Evolutionary conservation across 768 basidiomycete species (phyloP).

Genomic region (Lentinus tigrinus): DNA sequence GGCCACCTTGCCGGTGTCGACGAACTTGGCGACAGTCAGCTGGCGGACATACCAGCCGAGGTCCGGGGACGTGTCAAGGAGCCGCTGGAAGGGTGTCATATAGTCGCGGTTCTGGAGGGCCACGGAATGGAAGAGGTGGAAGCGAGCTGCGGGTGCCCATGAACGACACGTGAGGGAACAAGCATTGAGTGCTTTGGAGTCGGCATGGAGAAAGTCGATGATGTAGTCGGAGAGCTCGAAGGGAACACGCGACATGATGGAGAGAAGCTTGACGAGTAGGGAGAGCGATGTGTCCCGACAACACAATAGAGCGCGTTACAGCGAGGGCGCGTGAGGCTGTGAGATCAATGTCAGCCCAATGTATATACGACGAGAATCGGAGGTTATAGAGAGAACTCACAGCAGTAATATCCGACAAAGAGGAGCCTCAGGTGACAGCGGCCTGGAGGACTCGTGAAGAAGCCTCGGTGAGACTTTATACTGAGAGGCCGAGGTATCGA

Average conservation of each 20-base stretch:
- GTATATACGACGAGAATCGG: too few species aligned
- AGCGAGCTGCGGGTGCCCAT: conserved; percentile 30
- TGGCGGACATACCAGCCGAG: conserved; percentile 23
- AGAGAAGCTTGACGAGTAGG: not conserved
- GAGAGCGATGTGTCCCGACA: not conserved
- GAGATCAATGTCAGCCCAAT: too few species aligned
- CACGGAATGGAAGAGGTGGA: conserved; percentile 27
- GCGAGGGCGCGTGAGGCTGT: not conserved
- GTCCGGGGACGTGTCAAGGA: conserved; percentile 18
- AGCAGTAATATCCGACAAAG: not conserved
- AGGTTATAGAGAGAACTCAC: not conserved
- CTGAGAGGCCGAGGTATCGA: not conserved
- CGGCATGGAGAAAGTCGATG: conserved; percentile 33
- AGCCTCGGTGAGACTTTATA: conserved; percentile 5
- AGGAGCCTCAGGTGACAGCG: not conserved
- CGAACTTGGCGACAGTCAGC: conserved; percentile 17
- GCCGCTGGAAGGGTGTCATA: conserved; percentile 13
- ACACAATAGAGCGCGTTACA: not conserved
- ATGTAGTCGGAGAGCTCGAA: conserved; percentile 33
- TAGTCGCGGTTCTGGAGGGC: conserved; percentile 12
- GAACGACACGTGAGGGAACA: conserved; percentile 27
- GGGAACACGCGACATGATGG: conserved; percentile 30
- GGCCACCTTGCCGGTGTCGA: not conserved
- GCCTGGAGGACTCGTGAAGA: too few species aligned
- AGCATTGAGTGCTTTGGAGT: conserved; percentile 21